phyloP scores from a whole-genome alignment of 2,329 filamentous ascomycete genomes.

The Pseudogymnoascus sp. region DNA sequence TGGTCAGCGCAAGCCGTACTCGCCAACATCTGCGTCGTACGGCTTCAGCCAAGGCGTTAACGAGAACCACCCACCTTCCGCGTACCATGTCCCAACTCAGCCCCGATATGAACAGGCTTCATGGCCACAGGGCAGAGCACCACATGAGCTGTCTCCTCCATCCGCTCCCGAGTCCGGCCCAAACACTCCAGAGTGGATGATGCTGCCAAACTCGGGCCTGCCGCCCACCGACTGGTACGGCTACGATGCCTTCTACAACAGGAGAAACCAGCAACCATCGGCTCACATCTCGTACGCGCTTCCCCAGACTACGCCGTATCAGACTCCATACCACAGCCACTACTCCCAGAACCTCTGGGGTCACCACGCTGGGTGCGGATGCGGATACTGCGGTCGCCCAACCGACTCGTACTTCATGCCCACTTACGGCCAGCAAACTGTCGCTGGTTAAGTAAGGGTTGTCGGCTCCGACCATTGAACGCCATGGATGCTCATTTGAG shows the following conservation, averaged over 20 bases:
- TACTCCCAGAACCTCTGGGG: slow-evolving; percentile 37
- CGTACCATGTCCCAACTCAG: slow-evolving; percentile 22
- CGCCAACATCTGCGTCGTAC: slow-evolving; percentile 39
- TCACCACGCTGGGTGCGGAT: slow-evolving; percentile 38
- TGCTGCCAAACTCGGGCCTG: slow-evolving; percentile 37
- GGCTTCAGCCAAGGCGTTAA: slow-evolving; percentile 40
- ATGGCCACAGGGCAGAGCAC: slow-evolving; percentile 29
- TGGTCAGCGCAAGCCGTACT: slow-evolving; percentile 37
- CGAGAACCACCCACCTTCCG: slow-evolving; percentile 25
- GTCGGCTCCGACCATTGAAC: neutral
- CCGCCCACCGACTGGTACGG: slow-evolving; percentile 44
- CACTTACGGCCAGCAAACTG: slow-evolving; percentile 38
- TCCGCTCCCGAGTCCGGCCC: slow-evolving; percentile 45
- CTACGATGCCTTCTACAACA: slow-evolving; percentile 40
- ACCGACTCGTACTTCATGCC: slow-evolving; percentile 41
- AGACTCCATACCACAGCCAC: slow-evolving; percentile 39
- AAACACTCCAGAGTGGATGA: slow-evolving; percentile 45
- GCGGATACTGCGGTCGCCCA: slow-evolving; percentile 39
- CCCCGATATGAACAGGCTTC: slow-evolving; percentile 22
- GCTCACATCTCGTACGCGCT: slow-evolving; percentile 31
- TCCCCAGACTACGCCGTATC: slow-evolving; percentile 38
- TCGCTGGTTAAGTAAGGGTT: slow-evolving; percentile 31
- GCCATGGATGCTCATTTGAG: neutral
- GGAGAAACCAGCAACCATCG: slow-evolving; percentile 25
- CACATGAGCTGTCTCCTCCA: slow-evolving; percentile 39